A percentile compares a stretch with the other conserved stretches of the same genome.
Conservation (phyloP, 768 basidiomycete genomes). For the Nidularia pulvinata region DNA sequence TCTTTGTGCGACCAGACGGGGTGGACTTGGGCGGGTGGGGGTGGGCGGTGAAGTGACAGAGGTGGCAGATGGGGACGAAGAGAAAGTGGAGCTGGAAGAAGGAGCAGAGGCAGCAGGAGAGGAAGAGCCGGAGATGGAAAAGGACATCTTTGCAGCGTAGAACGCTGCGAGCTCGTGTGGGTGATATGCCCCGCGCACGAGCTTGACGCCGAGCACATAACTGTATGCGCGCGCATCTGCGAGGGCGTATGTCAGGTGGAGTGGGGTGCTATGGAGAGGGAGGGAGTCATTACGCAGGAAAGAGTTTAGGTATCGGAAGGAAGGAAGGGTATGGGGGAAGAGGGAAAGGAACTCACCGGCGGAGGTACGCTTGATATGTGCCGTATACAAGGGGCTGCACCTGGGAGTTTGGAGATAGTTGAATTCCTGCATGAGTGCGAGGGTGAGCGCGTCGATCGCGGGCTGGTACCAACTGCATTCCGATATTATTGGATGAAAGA, state of each 20-base stretch:
- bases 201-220: constrained; percentile 86
- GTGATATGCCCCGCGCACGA: constrained; percentile 94
- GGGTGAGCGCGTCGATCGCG: constrained; percentile 79
- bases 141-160: constrained; percentile 17
- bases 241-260: constrained; percentile 64
- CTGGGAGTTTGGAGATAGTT: constrained; percentile 39
- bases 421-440: constrained; percentile 75
- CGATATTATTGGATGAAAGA: constrained; percentile 4
- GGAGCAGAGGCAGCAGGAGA: too few relatives aligned
- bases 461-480: constrained; percentile 66
- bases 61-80: too few relatives aligned
- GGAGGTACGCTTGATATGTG: constrained; percentile 90
- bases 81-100: too few relatives aligned
- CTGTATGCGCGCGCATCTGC: constrained; percentile 61
- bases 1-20: constrained; percentile 72
- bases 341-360: constrained; percentile 42
- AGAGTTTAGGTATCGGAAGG: neutral
- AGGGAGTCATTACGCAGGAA: too few relatives aligned
- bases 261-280: constrained; percentile 48
- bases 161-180: constrained; percentile 66
- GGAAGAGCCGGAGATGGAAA: constrained; percentile 58
- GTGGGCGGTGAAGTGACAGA: too few relatives aligned
- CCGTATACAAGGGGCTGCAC: constrained; percentile 77
- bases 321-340: neutral
- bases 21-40: constrained; percentile 21